phyloP scores from a whole-genome alignment of 495 filamentous ascomycete species.

The Podospora anserina region DNA sequence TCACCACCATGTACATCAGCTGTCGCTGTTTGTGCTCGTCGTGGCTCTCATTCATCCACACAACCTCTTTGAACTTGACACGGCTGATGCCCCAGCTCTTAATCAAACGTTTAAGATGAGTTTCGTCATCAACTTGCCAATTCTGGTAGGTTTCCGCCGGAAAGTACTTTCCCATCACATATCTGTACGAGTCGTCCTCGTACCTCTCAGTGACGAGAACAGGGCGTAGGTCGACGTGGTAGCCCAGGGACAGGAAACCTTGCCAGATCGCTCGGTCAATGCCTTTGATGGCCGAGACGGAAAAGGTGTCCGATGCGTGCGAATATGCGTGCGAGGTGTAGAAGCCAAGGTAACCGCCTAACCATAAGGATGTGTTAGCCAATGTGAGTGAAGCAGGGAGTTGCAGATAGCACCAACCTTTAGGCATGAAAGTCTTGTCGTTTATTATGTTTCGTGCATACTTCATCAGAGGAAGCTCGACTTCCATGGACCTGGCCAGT shows the following conservation, averaged over 20 bases:
- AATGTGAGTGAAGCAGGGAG: not conserved
- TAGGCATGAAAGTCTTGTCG: conserved; percentile 11
- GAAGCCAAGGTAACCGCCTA: conserved; percentile 13
- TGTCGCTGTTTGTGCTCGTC: not conserved
- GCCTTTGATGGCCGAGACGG: conserved; percentile 6
- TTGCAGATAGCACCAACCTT: conserved; percentile 1
- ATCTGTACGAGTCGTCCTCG: too few species aligned
- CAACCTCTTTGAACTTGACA: not conserved
- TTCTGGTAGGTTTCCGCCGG: too few species aligned
- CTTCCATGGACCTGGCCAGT: not conserved
- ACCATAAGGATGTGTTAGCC: not conserved
- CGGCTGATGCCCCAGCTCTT: not conserved
- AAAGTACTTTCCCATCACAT: too few species aligned
- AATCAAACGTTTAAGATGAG: too few species aligned
- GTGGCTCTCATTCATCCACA: not conserved
- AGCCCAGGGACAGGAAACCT: too few species aligned
- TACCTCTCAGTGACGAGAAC: too few species aligned
- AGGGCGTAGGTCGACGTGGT: too few species aligned
- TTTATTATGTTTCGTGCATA: not conserved
- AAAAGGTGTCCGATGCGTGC: conserved; percentile 1
- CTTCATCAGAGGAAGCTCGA: not conserved
- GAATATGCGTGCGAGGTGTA: conserved; percentile 14
- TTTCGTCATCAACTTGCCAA: too few species aligned
- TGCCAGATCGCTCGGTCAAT: not conserved
- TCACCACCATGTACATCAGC: not conserved